phyloP scores from a whole-genome alignment of 2,329 filamentous ascomycete species.

The Thelonectria rubi region DNA sequence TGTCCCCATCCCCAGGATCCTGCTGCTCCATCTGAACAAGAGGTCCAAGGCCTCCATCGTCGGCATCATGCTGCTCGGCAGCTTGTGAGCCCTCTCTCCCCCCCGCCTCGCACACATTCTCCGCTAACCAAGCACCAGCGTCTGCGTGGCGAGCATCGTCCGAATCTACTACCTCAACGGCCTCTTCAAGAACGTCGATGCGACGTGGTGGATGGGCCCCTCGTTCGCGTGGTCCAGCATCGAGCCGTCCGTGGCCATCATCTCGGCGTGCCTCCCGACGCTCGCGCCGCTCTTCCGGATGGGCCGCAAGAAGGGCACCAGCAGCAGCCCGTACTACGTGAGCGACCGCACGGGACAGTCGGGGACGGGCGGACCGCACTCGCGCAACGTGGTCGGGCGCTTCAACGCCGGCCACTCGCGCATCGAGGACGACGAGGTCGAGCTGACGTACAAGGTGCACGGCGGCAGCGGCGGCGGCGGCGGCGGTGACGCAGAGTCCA shows the following conservation, averaged over 20 bases:
- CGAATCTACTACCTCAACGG: conserved; percentile 29
- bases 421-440: conserved; percentile 27
- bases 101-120: too few relatives aligned
- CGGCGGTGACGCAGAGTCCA: conserved; percentile 9
- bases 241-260: conserved; percentile 27
- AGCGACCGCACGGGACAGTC: conserved; percentile 17
- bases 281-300: conserved; percentile 26
- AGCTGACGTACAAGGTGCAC: conserved; percentile 25
- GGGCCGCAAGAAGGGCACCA: conserved; percentile 17
- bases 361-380: conserved; percentile 13
- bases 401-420: conserved; percentile 20
- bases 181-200: conserved; percentile 20
- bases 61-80: conserved; percentile 28
- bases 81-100: conserved; percentile 26
- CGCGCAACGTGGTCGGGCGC: conserved; percentile 21
- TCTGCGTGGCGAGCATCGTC: conserved; percentile 27
- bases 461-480: too few relatives aligned
- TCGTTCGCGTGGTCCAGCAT: conserved; percentile 29
- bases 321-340: conserved; percentile 17
- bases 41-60: conserved; percentile 21
- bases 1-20: conserved; percentile 25
- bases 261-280: conserved; percentile 28
- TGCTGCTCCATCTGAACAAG: conserved; percentile 20
- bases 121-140: conserved; percentile 6
- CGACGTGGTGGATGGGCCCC: conserved; percentile 27